Conservation (phyloP, 495 filamentous ascomycete genomes). For the Lepidopterella palustris region DNA sequence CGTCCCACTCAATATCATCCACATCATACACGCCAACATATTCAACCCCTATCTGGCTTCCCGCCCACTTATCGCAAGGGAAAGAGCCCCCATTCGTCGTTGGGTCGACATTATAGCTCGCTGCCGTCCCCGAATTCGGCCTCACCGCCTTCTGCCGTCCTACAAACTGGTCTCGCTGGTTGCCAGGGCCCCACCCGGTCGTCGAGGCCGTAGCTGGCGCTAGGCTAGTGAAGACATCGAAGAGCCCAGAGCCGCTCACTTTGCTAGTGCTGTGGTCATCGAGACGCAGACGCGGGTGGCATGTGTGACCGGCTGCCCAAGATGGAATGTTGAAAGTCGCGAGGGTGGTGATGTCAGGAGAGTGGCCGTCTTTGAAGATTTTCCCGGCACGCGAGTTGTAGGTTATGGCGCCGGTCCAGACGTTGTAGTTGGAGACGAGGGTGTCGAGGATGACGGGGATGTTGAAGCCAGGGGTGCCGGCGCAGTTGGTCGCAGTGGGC, state of each 20-base stretch:
- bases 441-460: background rate
- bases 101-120: background rate
- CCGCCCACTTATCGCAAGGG: background rate
- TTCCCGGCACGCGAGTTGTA: conserved; percentile 1
- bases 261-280: background rate
- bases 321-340: conserved; percentile 15
- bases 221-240: conserved; percentile 10
- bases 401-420: conserved; percentile 6
- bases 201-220: background rate
- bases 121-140: background rate
- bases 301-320: background rate
- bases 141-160: background rate
- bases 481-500: background rate
- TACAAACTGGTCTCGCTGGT: conserved; percentile 4
- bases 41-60: background rate
- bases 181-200: conserved; percentile 10
- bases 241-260: background rate
- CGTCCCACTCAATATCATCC: conserved; percentile 3
- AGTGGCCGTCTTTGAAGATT: background rate
- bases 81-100: background rate
- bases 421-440: conserved; percentile 9
- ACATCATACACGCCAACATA: conserved; percentile 11
- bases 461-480: background rate
- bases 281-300: conserved; percentile 8
- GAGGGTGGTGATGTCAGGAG: conserved; percentile 3